Conservation (phyloP, 768 basidiomycete genomes). For the Xerocomus brunneocitrinus region DNA sequence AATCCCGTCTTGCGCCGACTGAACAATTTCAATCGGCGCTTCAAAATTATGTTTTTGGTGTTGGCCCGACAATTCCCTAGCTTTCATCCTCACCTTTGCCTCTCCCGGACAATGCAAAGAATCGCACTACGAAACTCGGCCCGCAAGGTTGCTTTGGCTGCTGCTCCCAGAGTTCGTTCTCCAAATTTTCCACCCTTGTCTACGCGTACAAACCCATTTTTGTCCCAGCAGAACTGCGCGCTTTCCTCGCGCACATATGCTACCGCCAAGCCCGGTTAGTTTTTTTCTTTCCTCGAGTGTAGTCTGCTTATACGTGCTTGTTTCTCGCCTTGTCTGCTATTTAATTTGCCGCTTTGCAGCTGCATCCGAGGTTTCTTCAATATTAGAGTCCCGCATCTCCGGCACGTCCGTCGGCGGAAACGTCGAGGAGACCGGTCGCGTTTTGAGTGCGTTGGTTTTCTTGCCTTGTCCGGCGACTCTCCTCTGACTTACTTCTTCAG, state of each 20-base stretch:
- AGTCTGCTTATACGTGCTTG: constrained; percentile 7
- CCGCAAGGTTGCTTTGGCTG: constrained; percentile 71
- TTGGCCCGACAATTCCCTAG: constrained; percentile 32
- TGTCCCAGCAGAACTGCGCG: constrained; percentile 34
- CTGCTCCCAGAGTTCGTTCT: constrained; percentile 53
- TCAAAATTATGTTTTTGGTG: constrained; percentile 31
- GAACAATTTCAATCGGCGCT: constrained; percentile 29
- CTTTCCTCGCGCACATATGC: constrained; percentile 83
- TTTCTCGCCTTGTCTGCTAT: constrained; percentile 11
- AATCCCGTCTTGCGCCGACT: constrained; percentile 8
- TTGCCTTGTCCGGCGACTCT: background rate
- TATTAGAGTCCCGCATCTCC: constrained; percentile 97
- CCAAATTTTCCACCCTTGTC: constrained; percentile 8
- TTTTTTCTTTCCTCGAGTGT: background rate
- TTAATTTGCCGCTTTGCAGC: constrained; percentile 49
- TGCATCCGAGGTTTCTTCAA: constrained; percentile 98
- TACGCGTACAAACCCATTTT: constrained; percentile 10
- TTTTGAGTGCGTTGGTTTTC: constrained; percentile 69
- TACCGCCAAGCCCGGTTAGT: constrained; percentile 94
- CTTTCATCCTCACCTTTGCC: constrained; percentile 44
- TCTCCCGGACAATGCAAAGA: constrained; percentile 66
- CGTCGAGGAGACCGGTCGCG: constrained; percentile 98
- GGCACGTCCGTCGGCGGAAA: constrained; percentile 88
- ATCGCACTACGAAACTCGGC: constrained; percentile 81
- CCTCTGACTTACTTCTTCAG: constrained; percentile 36